Evolutionary conservation across 352 stramenopile genomes (phyloP), one percentile per base, ranked within the genome.

Genomic region (Globisporangium orthogonon): DNA sequence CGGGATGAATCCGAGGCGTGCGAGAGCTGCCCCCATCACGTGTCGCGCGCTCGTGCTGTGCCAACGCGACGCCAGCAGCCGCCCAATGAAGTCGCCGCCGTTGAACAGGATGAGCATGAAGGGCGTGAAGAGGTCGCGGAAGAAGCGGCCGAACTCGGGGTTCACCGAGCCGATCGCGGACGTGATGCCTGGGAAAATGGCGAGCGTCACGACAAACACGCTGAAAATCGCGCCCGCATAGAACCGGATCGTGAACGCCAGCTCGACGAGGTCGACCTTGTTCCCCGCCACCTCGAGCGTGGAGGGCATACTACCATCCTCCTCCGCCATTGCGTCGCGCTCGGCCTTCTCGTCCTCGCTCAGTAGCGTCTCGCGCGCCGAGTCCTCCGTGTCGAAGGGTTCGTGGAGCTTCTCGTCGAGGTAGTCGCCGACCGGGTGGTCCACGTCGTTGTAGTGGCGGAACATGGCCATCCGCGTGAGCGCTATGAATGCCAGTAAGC

Each of bases 61-160:
- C 37, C 58, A 72, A 17, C 35, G 56, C 11, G 78, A 56, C 14
- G 81, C 81, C 7, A 73, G 67, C 30, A 86, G 56, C 18, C 85
- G 77, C 17, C 80, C 78, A 6, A 90, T 35, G 50, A 93, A 79
- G 58, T 94, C 85, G 28, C 75, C 80, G 15, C 62, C 60, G 61
- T 92, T 94, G 66, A 91, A 90, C 50, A 94, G 52, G 29, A 94
- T 80, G 44, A 93, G 81, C 39, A 73, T 75, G 52, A 86, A 84
- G 17, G 85, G 79, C 37, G 81, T 85, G 62, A 94, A 94, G 13
- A 91, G 53, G 39, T 87, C 72, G 10, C 69, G 64, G 60, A 76
- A 87, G 49, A 88, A 77, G 6, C 78, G 58, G 1, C 75, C 64
- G 53, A 68, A 58, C 15, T 64, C 54, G 2, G 74, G 69, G 9